Conservation (phyloP, 139 green algal species). For the Asterochloris erici region DNA sequence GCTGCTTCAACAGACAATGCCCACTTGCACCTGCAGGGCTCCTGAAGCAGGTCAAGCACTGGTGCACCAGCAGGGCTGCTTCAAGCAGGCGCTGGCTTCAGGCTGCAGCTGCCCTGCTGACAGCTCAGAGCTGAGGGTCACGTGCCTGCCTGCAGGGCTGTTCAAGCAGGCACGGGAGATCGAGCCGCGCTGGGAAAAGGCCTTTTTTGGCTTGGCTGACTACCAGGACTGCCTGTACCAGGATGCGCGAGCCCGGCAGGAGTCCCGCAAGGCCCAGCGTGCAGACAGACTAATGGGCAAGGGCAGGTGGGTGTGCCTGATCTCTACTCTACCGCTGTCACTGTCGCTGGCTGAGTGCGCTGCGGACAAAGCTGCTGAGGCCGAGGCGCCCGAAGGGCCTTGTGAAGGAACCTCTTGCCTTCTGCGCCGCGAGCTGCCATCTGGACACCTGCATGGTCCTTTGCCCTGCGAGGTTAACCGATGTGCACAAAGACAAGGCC, state of each 20-base stretch:
- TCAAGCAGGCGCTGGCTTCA: not conserved
- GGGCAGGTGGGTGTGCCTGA: no score
- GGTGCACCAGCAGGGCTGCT: no score
- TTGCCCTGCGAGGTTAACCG: no score
- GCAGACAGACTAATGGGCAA: no score
- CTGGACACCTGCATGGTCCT: no score
- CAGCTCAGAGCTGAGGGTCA: not conserved
- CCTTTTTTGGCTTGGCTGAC: conserved; percentile 76
- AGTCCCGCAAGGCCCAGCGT: no score
- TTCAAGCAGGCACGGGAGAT: conserved; percentile 65
- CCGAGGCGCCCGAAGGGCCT: no score
- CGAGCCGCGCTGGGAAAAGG: conserved; percentile 70
- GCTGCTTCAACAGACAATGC: not conserved
- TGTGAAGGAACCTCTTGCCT: no score
- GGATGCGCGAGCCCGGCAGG: conserved; percentile 33
- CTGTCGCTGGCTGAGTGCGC: no score
- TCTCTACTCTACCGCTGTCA: no score
- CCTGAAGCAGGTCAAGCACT: not conserved
- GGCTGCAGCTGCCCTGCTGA: not conserved
- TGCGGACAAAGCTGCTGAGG: no score
- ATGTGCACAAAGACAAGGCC: conserved; percentile 49
- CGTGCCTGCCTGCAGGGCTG: conserved; percentile 21
- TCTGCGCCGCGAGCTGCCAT: no score
- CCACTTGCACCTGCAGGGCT: not conserved
- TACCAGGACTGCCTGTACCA: conserved; percentile 84